phyloP scores from a whole-genome alignment of 768 basidiomycete species.

The Leccinum barrowsii region DNA sequence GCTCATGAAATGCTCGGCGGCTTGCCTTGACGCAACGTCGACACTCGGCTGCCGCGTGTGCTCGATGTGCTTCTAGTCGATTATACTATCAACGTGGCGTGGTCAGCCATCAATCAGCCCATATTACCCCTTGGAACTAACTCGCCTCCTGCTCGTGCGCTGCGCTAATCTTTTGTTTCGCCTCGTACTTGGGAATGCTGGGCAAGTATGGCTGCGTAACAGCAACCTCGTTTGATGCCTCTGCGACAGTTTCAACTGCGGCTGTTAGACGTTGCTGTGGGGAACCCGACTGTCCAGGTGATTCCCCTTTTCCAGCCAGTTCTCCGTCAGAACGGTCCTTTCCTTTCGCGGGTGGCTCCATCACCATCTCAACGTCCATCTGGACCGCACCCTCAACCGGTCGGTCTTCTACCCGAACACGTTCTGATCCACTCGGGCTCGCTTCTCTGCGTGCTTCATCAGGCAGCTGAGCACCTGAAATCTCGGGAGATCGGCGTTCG shows the following conservation, averaged over 20 bases:
- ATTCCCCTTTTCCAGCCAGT: conserved; percentile 18
- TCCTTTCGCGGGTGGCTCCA: conserved; percentile 8
- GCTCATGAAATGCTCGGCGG: conserved; percentile 55
- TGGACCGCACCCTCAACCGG: background rate
- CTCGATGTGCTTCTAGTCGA: conserved; percentile 38
- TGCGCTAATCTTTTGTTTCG: conserved; percentile 27
- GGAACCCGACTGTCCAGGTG: conserved; percentile 23
- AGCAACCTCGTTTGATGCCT: conserved; percentile 13
- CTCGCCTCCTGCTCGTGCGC: conserved; percentile 27
- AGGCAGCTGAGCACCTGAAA: background rate
- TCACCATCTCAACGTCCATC: conserved; percentile 6
- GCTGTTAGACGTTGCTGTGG: conserved; percentile 4
- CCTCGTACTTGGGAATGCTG: conserved; percentile 28
- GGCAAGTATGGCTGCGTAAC: conserved; percentile 33
- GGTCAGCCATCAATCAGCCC: conserved; percentile 5
- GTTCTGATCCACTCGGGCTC: background rate
- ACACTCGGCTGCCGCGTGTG: conserved; percentile 39
- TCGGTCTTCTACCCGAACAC: conserved; percentile 3
- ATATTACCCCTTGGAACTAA: background rate
- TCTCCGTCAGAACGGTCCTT: conserved; percentile 18
- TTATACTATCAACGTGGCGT: conserved; percentile 19
- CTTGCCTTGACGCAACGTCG: conserved; percentile 36
- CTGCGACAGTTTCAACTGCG: conserved; percentile 12
- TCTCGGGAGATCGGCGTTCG: conserved; percentile 4
- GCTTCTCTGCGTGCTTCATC: conserved; percentile 1